Evolutionary conservation across 257 asterid species (phyloP).

Genomic region (Verbena officinalis): DNA sequence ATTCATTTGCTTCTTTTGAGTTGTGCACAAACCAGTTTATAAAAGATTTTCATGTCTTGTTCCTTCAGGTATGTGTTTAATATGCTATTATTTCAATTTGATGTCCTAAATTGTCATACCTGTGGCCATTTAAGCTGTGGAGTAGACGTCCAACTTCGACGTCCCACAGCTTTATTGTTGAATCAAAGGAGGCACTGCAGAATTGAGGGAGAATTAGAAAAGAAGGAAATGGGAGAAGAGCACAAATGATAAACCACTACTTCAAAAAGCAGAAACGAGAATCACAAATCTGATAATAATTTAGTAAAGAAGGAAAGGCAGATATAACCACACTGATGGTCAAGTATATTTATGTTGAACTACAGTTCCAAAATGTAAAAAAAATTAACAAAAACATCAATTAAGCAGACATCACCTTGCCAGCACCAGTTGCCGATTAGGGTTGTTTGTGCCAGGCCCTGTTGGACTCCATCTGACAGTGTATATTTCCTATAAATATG

Average conservation of each 20-base stretch:
- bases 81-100: not conserved
- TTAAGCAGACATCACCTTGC: conserved; percentile 52
- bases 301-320: not conserved
- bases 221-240: not conserved
- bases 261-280: not conserved
- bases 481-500: conserved; percentile 65
- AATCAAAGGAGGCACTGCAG: conserved; percentile 93
- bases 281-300: not conserved
- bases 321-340: not conserved
- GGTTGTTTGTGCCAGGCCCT: conserved; percentile 71
- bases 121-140: conserved; percentile 89
- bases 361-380: not conserved
- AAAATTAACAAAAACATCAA: not conserved
- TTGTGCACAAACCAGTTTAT: too few relatives aligned
- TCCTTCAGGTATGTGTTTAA: not conserved
- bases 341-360: not conserved
- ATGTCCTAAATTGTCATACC: conserved; percentile 37
- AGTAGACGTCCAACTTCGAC: conserved; percentile 66
- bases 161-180: conserved; percentile 95
- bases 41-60: too few relatives aligned
- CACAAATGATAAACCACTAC: not conserved
- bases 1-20: too few relatives aligned
- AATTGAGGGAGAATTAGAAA: conserved; percentile 19
- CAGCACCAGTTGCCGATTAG: conserved; percentile 61
- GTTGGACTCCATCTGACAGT: conserved; percentile 92